These are phyloP conservation scores for Trichoderma reesei DNA, from an alignment of 495 filamentous ascomycete genomes.

Conservation along the genomic window DNA sequence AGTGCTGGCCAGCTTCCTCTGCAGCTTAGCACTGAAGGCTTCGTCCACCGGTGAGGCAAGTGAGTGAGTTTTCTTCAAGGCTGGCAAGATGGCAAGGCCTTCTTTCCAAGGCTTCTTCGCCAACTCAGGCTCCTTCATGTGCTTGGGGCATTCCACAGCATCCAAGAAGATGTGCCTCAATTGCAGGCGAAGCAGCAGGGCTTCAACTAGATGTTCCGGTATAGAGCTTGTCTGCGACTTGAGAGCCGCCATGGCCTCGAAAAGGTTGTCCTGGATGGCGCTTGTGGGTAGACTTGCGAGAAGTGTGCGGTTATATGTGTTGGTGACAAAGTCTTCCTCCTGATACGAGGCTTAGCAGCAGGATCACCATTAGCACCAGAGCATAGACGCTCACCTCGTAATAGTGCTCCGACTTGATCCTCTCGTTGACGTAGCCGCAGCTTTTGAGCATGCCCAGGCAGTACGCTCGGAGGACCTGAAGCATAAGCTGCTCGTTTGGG, in stretches of 20 bases:
- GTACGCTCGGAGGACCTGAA: slow-evolving; percentile 70
- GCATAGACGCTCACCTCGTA: slow-evolving; percentile 60
- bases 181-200: slow-evolving; percentile 51
- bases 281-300: slow-evolving; percentile 50
- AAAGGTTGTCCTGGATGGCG: slow-evolving; percentile 49
- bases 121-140: slow-evolving; percentile 31
- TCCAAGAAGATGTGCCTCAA: slow-evolving; percentile 56
- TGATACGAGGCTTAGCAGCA: slow-evolving; percentile 21
- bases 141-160: slow-evolving; percentile 34
- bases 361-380: slow-evolving; percentile 19
- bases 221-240: slow-evolving; percentile 35
- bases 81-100: slow-evolving; percentile 35
- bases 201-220: slow-evolving; percentile 41
- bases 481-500: slow-evolving; percentile 36
- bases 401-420: slow-evolving; percentile 67
- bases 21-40: slow-evolving; percentile 83
- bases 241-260: slow-evolving; percentile 48
- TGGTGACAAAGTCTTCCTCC: slow-evolving; percentile 94
- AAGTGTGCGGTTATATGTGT: slow-evolving; percentile 73
- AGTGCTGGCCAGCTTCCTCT: slow-evolving; percentile 80
- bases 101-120: slow-evolving; percentile 38
- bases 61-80: slow-evolving; percentile 44
- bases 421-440: slow-evolving; percentile 68
- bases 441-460: slow-evolving; percentile 76
- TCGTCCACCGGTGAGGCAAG: slow-evolving; percentile 60